Evolutionary conservation across 768 basidiomycete genomes (phyloP).

Genomic region (Collybia sordida): DNA sequence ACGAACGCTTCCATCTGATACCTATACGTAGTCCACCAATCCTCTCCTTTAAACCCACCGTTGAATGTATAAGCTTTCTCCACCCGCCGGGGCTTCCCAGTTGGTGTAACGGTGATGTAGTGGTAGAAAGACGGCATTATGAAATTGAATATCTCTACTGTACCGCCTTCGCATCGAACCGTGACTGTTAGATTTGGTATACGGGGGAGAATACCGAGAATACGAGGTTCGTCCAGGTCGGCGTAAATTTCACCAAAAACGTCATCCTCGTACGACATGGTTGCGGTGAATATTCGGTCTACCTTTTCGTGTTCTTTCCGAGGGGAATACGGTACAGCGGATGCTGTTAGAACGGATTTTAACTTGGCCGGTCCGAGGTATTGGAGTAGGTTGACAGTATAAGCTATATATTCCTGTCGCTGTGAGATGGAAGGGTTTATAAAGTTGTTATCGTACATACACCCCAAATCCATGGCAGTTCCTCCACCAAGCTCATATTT

Average conservation of each 20-base stretch:
- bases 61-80: slow-evolving; percentile 42
- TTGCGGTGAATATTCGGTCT: slow-evolving; percentile 27
- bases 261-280: slow-evolving; percentile 24
- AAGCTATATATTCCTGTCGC: neutral
- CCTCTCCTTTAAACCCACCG: slow-evolving; percentile 40
- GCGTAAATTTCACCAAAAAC: slow-evolving; percentile 31
- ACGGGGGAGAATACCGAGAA: slow-evolving; percentile 31
- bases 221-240: slow-evolving; percentile 25
- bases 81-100: slow-evolving; percentile 22
- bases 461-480: slow-evolving; percentile 61
- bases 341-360: slow-evolving; percentile 32
- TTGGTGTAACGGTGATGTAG: slow-evolving; percentile 37
- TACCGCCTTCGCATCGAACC: slow-evolving; percentile 42
- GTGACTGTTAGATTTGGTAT: slow-evolving; percentile 30
- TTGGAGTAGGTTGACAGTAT: slow-evolving; percentile 38
- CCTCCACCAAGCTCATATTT: slow-evolving; percentile 58
- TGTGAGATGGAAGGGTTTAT: neutral
- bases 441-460: slow-evolving; percentile 22
- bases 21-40: slow-evolving; percentile 53
- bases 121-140: slow-evolving; percentile 43
- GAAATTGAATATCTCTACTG: slow-evolving; percentile 39
- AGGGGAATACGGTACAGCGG: slow-evolving; percentile 18
- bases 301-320: slow-evolving; percentile 11
- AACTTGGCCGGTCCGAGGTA: slow-evolving; percentile 43
- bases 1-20: slow-evolving; percentile 65